Conservation (phyloP, 805 yeast species). For the Debaryomyces prosopidis region DNA sequence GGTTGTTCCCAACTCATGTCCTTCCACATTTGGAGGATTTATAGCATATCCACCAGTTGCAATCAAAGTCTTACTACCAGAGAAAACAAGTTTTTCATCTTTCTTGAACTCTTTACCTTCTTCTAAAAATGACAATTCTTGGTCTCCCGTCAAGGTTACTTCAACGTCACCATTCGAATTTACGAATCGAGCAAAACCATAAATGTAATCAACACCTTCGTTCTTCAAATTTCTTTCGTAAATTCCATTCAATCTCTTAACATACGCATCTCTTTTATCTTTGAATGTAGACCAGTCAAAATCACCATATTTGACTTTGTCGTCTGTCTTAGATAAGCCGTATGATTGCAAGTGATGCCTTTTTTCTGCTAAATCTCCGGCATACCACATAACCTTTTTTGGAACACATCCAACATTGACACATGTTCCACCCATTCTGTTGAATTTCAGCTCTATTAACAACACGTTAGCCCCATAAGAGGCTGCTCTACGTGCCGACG, state of each 20-base stretch:
- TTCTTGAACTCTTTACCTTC: constrained; percentile 33
- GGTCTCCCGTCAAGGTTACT: constrained; percentile 54
- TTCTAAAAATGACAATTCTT: constrained; percentile 35
- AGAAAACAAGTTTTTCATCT: constrained; percentile 58
- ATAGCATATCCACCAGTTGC: constrained; percentile 93
- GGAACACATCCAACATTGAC: constrained; percentile 99
- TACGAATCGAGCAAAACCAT: constrained; percentile 82
- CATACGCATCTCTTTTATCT: constrained; percentile 88
- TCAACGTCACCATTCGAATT: constrained; percentile 69
- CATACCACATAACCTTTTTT: constrained; percentile 98
- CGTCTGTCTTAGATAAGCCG: constrained; percentile 65
- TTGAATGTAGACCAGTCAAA: constrained; percentile 86
- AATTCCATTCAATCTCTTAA: constrained; percentile 85
- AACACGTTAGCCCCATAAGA: constrained; percentile 86
- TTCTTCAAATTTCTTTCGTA: constrained; percentile 83
- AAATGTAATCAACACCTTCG: constrained; percentile 85
- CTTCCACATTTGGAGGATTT: constrained; percentile 68
- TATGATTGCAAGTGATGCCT: constrained; percentile 76
- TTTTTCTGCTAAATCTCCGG: constrained; percentile 82
- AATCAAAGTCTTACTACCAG: constrained; percentile 81
- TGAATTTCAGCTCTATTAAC: constrained; percentile 71
- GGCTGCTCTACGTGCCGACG: constrained; percentile 97
- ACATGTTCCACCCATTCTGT: constrained; percentile 91
- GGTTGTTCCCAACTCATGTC: constrained; percentile 78
- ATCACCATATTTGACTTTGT: constrained; percentile 47